Conservation (phyloP, 768 basidiomycete species). For the Lepiota brunneoincarnata region DNA sequence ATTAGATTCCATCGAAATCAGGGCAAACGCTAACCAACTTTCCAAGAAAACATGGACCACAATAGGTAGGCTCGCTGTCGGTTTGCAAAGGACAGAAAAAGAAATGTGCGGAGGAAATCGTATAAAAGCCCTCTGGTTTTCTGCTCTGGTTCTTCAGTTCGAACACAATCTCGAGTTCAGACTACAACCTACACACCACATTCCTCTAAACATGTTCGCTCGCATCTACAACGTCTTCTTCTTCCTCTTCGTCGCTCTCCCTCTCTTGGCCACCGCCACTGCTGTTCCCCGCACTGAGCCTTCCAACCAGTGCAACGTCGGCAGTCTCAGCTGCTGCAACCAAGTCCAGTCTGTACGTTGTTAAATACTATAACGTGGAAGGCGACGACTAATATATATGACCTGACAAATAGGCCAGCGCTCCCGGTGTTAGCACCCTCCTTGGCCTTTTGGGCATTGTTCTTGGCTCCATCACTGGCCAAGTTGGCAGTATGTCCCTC, state of each 20-base stretch:
- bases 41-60: too few species aligned
- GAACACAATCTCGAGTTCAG: conserved; percentile 11
- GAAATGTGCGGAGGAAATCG: too few species aligned
- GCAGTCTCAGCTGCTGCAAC: conserved; percentile 20
- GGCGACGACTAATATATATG: background rate
- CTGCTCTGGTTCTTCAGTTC: conserved; percentile 10
- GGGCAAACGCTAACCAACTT: too few species aligned
- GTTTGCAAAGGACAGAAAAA: too few species aligned
- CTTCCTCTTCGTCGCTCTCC: conserved; percentile 19
- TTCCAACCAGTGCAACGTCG: conserved; percentile 19
- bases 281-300: background rate
- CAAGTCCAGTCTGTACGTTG: conserved; percentile 15
- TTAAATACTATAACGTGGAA: too few species aligned
- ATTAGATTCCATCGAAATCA: too few species aligned
- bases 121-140: conserved; percentile 12
- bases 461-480: background rate
- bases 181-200: background rate
- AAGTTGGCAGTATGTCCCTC: background rate
- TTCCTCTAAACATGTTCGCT: conserved; percentile 17
- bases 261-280: conserved; percentile 17
- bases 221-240: conserved; percentile 16
- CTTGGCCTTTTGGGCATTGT: background rate
- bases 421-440: conserved; percentile 12
- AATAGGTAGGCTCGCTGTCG: too few species aligned
- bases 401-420: conserved; percentile 15